Base-by-base conservation (phyloP, 257 asterid species). In the Eustoma russellianum region DNA sequence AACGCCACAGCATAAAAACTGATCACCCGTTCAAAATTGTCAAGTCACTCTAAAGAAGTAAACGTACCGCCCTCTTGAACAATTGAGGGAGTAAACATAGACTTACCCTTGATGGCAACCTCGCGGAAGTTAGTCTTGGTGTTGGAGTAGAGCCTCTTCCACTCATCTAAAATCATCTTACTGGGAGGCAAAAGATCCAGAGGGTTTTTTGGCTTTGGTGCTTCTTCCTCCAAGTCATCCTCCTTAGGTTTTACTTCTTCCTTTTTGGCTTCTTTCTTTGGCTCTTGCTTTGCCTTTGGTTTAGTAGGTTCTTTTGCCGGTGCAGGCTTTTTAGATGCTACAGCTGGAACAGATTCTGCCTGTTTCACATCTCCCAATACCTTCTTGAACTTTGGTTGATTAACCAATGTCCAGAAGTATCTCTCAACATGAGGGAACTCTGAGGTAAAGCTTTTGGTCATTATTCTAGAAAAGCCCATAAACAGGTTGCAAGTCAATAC, bases 101-200 rank as follows among this genome's bases (percentile, higher is more conserved):
- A 45, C 28, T 5, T 72, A 91, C 96, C 98, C 70, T 80, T 84
- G 60, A 91, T 54, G 14, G 98, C 98, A 17, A 91, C 95, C 77
- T 86, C 98, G 46, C 95, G 96, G 77, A 91, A 91, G 70, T 91
- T 87, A 62, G 83, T 64, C 70, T 91, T 91, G 15, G 98, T 91
- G 80, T 91, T 91, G 3, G 98, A 91, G 80, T 91, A 91, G 18
- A 91, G 95, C 79, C 96, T 84, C 73, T 91, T 91, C 98, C 98
- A 91, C 0, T 91, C 98, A 72, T 91, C 98, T 0, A 91, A 78
- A 54, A 91, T 46, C 98, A 91, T 86, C 66, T 47, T 65, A 41
- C 98, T 91, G 15, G 98, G 96, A 34, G 98, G 98, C 78, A 91
- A 66, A 47, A 91, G 94, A 69, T 91, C 98, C 66, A 91, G 73